Conservation (phyloP, 2,329 filamentous ascomycete species). For the Epichloe baconii region DNA sequence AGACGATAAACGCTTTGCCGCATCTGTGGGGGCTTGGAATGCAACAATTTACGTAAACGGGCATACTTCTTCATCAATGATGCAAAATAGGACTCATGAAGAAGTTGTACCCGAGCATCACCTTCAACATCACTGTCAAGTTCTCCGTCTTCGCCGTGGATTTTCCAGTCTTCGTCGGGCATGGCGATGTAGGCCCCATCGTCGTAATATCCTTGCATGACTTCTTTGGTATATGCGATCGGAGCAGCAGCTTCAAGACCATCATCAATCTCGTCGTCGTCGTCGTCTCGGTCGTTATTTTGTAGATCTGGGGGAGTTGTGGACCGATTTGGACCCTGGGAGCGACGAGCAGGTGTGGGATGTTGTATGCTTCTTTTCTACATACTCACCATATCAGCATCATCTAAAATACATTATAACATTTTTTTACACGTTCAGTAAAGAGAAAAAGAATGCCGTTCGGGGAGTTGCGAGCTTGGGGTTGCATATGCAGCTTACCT, state of each 20-base stretch:
- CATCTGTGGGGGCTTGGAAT: slow-evolving; percentile 36
- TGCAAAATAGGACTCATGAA: slow-evolving; percentile 54
- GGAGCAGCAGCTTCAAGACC: slow-evolving; percentile 7
- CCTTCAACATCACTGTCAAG: slow-evolving; percentile 14
- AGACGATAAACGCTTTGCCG: slow-evolving; percentile 37
- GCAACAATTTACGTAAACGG: slow-evolving; percentile 49
- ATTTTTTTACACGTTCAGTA: neutral
- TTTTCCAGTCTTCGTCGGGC: slow-evolving; percentile 25
- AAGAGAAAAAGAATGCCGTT: neutral
- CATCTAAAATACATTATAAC: neutral
- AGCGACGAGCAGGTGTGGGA: slow-evolving; percentile 60
- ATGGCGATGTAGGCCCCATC: slow-evolving; percentile 69
- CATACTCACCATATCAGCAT: slow-evolving; percentile 39
- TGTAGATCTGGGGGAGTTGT: slow-evolving; percentile 30
- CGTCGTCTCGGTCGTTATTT: slow-evolving; percentile 16
- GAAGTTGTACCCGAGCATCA: slow-evolving; percentile 20
- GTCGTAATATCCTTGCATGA: slow-evolving; percentile 53
- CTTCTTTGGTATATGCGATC: slow-evolving; percentile 36
- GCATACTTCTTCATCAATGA: slow-evolving; percentile 53
- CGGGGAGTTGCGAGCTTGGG: neutral
- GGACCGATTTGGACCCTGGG: slow-evolving; percentile 41
- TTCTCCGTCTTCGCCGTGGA: slow-evolving; percentile 13
- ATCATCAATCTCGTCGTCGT: slow-evolving; percentile 22
- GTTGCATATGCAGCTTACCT: slow-evolving; percentile 36
- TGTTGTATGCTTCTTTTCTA: slow-evolving; percentile 62